These are phyloP conservation scores for Abrus precatorius DNA, from an alignment of 306 rosid species.

Conservation along the genomic window DNA sequence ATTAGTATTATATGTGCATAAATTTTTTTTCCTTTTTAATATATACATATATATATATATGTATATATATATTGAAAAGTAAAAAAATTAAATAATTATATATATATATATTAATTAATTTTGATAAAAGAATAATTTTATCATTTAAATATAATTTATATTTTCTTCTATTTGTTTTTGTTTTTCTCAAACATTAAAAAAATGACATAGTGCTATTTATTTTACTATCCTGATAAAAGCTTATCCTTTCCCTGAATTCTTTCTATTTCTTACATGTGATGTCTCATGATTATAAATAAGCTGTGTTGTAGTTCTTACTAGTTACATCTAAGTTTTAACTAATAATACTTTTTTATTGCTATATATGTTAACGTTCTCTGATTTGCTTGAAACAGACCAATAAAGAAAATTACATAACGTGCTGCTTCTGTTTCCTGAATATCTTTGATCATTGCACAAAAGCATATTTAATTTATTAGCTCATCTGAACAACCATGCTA, in stretches of 20 bases:
- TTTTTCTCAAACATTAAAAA: too few species aligned
- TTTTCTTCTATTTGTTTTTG: too few species aligned
- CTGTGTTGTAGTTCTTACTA: slow-evolving; percentile 36
- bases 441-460: slow-evolving; percentile 30
- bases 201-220: too few species aligned
- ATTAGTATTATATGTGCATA: too few species aligned
- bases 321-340: not conserved
- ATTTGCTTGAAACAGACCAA: slow-evolving; percentile 25
- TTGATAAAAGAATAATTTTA: too few species aligned
- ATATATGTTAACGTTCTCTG: not conserved
- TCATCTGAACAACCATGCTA: slow-evolving; percentile 40
- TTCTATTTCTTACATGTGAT: not conserved
- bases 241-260: not conserved
- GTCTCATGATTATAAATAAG: slow-evolving; percentile 15
- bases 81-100: too few species aligned
- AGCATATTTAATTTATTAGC: slow-evolving; percentile 11
- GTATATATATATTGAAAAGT: too few species aligned
- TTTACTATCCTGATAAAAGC: not conserved
- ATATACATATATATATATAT: too few species aligned
- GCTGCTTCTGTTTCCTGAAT: slow-evolving; percentile 29
- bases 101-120: too few species aligned
- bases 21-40: too few species aligned
- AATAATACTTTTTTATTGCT: not conserved
- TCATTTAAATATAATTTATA: too few species aligned
- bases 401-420: slow-evolving; percentile 3